A percentile compares a stretch with the other conserved stretches of the same genome.
phyloP scores from a whole-genome alignment of 1,284 basidiomycete genomes.

The Retiboletus fuscus region DNA sequence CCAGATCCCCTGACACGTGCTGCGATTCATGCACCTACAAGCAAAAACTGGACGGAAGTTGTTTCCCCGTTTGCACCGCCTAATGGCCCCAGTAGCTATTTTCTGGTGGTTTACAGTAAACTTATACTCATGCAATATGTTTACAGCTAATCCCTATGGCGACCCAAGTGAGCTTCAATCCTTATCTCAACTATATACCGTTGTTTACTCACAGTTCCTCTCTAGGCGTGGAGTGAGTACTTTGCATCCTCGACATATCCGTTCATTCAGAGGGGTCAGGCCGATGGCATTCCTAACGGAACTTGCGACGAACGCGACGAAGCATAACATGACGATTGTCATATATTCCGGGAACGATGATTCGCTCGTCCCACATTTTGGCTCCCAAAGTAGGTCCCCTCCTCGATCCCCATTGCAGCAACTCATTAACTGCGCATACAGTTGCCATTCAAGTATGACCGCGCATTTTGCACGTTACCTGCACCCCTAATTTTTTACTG shows the following conservation, averaged over 20 bases:
- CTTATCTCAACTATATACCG: neutral
- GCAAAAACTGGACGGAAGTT: constrained; percentile 64
- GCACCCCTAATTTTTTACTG: constrained; percentile 3
- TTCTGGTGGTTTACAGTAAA: constrained; percentile 25
- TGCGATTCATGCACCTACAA: constrained; percentile 77
- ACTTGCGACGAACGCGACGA: constrained; percentile 69
- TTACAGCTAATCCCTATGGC: constrained; percentile 28
- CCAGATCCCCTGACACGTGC: constrained; percentile 63
- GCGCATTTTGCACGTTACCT: neutral
- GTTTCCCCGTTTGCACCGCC: constrained; percentile 60
- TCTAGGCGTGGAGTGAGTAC: constrained; percentile 62
- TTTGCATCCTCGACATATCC: neutral
- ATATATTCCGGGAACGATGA: constrained; percentile 79
- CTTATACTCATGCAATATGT: neutral
- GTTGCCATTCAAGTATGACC: constrained; percentile 69
- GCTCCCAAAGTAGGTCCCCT: constrained; percentile 66
- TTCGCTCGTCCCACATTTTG: constrained; percentile 68
- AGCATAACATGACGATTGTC: constrained; percentile 62
- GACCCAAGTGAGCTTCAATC: constrained; percentile 58
- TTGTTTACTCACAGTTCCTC: constrained; percentile 16
- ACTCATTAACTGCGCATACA: constrained; percentile 42
- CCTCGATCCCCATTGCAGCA: neutral
- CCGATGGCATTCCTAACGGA: constrained; percentile 74
- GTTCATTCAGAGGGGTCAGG: constrained; percentile 49
- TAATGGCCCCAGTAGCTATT: constrained; percentile 37